Evolutionary conservation across 305 asterid genomes (phyloP), one percentile per base, ranked within the genome.

Genomic region (Fraxinus baroniana): DNA sequence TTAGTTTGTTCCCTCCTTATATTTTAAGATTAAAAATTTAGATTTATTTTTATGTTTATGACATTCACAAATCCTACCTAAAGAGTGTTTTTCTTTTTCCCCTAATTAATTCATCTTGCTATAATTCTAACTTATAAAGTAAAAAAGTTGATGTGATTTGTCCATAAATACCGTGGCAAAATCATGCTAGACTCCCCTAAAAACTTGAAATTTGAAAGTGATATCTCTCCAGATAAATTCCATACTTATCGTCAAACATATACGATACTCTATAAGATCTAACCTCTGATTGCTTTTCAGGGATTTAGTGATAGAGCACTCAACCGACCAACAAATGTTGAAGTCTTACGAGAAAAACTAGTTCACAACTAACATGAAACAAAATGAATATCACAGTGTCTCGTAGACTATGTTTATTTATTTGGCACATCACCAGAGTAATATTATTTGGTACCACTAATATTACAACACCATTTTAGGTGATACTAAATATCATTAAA

Each of bases 141-240:
- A 57, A 57, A 57, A 55, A 18, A 6, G 26, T 57, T 57, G 83
- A 75, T 75, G 83, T 41, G 81, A 85, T 81, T 41, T 77, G 80
- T 81, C 84, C 78, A 49, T 32, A 84, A 32, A 77, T 41, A 73
- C 39, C 75, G 10, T 41, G 52, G 55, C 83, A 81, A 81, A 57
- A 72, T 22, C 60, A 55, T 46, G 77, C 68, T 77, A 76, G 77
- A 46, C 52, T 52, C 76, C 74, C 64, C 80, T 64, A 44, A 6
- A 74, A 72, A 17, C n/a, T 80, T 78, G 86, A 64, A 57, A 57
- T 57, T 6, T 52, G 62, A 57, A 30, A 78, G 75, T 36, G 81
- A 86, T 80, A 71, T 37, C 62, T 52, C 9, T 5, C 8, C 1
- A 5, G 22, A 17, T 17, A 52, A 52, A 17, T 52, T 49, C 17